Evolutionary conservation across 495 filamentous ascomycete species (phyloP).

Genomic region (Penicillium coprophilum): DNA sequence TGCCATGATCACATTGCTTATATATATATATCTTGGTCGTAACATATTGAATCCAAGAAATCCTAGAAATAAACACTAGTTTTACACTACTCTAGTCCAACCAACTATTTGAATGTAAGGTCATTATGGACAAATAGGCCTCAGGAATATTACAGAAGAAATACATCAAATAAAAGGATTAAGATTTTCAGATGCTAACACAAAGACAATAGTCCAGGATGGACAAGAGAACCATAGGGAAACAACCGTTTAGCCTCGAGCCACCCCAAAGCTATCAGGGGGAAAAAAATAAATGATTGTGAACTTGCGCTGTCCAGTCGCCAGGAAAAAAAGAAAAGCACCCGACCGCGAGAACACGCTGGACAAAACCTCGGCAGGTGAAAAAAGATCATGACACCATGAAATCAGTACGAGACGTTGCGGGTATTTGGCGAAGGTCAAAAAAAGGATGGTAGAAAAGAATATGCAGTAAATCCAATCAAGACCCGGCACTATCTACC

Average conservation of each 20-base stretch:
- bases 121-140: not conserved
- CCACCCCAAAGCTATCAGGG: not conserved
- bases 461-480: constrained; percentile 18
- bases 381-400: constrained; percentile 24
- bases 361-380: constrained; percentile 20
- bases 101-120: not conserved
- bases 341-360: constrained; percentile 16
- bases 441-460: constrained; percentile 12
- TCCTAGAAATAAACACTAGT: not conserved
- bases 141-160: not conserved
- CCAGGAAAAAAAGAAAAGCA: not conserved
- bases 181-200: constrained; percentile 8
- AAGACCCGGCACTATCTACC: constrained; percentile 32
- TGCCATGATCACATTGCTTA: not conserved
- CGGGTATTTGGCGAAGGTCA: constrained; percentile 27
- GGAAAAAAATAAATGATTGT: constrained; percentile 1
- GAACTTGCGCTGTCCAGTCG: constrained; percentile 9
- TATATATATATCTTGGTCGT: not conserved
- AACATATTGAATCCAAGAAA: not conserved
- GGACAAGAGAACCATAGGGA: not conserved
- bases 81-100: not conserved
- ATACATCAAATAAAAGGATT: not conserved
- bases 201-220: not conserved
- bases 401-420: constrained; percentile 28
- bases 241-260: not conserved